Evolutionary conservation across 352 stramenopile genomes (phyloP), one percentile per base, ranked within the genome.

Genomic region (Pythium utonaiense): DNA sequence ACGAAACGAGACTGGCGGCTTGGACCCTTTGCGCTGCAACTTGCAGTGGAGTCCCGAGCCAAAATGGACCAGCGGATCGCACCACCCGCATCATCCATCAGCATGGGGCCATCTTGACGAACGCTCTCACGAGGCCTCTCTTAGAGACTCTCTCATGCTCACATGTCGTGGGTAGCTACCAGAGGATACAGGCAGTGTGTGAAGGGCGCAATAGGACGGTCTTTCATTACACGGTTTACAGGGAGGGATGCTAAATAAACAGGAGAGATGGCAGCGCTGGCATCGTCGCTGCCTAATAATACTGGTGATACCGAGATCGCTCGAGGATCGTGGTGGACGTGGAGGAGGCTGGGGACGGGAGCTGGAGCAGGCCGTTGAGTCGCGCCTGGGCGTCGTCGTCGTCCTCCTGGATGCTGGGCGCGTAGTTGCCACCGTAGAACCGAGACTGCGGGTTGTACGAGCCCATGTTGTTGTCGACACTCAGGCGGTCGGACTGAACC

Each of bases 401-500:
- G 59, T 90, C 73, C 53, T 89, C 81, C 57, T 83, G 68, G 62
- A 90, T 87, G 64, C 77, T 86, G 36, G 73, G 70, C 16, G 78
- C 65, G 67, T 77, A 83, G 33, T 69, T 69, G 54, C 67, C 71
- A 21, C 84, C 75, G 31, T 82, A 71, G 28, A 80, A 67, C 36
- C 71, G 60, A 5, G 60, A 63, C 50, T 73, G 69, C 27, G 73
- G 77, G 67, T 91, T 89, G 57, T 80, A 69, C 55, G 78, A 89
- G 14, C 78, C 78, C 34, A 80, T 84, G 64, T 91, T 89, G 49
- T 80, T 86, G 62, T 91, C 81, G 28, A 91, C 64, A 54, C 81
- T 91, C 69, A 88, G 73, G 59, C 81, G 78, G 54, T 89, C 79
- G 31, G 81, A 87, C 48, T 60, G 59, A 12, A 71, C 59, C 14